Base-by-base conservation (phyloP, 2,329 filamentous ascomycete genomes). In the Coccinonectria pachysandricola region DNA sequence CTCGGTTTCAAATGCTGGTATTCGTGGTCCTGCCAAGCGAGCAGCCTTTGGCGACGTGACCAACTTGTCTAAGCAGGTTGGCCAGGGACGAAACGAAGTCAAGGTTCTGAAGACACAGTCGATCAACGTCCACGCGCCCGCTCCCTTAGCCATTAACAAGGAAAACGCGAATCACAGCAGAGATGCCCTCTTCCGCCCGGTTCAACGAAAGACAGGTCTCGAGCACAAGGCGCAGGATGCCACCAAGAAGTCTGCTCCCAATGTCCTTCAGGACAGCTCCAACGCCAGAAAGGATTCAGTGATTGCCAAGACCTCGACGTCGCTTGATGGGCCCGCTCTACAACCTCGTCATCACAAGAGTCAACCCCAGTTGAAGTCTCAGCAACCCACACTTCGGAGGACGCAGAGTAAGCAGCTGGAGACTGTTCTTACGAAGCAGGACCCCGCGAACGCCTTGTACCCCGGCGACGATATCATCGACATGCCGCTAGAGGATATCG, bases 1-100 rank as follows among this genome's bases (percentile, higher is more conserved):
- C 15, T 38, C 41, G 8, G 37, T 36, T 3, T 26, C 40, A 8
- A 32, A 36, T 12, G 36, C 34, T 12, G 55, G 54, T 18, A 42
- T 58, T 20, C 55, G 53, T 15, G 54, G 53, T 19, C 50, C 71
- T 31, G 65, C 76, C 29, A 91, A 87, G 61, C 76, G 86, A 40
- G 75, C 77, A 36, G 83, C 75, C 8, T 86, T 92, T 54, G 81
- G 73, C 25, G 86, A 93, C 51, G 70, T 91, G 35, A 91, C 81
- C 63, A 88, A 87, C 48, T 75, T 68, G 23, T 48, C 64, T 20
- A 58, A 60, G 35, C 50, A 53, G 23, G 37, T 40, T 18, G 45
- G 43, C 17, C 34, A 46, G 15, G 41, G 32, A 21, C 41, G 49
- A 14, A 46, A 58, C 25, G 41, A 53, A 15, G 45, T 36, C 28